Evolutionary conservation across 768 basidiomycete genomes (phyloP), one percentile per base, ranked within the genome.

Genomic region (Lactarius hatsudake): DNA sequence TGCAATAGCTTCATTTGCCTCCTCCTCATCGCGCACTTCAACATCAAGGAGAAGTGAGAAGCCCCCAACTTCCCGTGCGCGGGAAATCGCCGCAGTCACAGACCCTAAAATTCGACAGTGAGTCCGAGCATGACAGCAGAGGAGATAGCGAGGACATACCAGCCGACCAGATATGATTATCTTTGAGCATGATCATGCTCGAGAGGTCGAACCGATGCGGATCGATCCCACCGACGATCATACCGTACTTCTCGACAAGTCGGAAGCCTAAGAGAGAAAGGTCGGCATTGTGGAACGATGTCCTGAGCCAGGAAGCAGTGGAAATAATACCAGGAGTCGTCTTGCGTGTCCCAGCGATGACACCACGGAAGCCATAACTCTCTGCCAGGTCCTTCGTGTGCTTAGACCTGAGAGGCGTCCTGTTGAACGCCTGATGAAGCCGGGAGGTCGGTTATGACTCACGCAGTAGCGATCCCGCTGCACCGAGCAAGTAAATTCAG

Each of bases 131-230:
- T 32, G 26, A 65, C 36, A 28, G 26, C 26, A 53, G 23, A 5
- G 57, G 43, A 58, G 38, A 8, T 26, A 32, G 51, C 5, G 42
- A 5, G n/a, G 30, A 62, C 82, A 67, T 74, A 89, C 95, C 94
- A 51, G 89, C 91, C 3, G 95, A 96, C 96, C 95, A 98, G 75
- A 99, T 93, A 75, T 99, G 97, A 75, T 99, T 99, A 73, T 99
- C 97, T 78, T 98, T 98, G 73, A 99, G 86, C 97, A 99, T 98
- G 74, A 99, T 96, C 97, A 99, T 98, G 75, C 91, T 93, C 34
- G 93, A 95, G 23, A 98, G 83, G 77, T 98, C 96, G 71, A 97
- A 90, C 28, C 97, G 86, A 80, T 99, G 97, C 12, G 93, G 81
- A 75, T 99, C 97, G 72, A 98, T 90, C 7, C 97, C 97, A 20